Percentiles rank a stretch among this genome's conserved stretches.
Evolutionary conservation across 352 stramenopile genomes (phyloP).

Genomic region (Phytophthora pluvialis): DNA sequence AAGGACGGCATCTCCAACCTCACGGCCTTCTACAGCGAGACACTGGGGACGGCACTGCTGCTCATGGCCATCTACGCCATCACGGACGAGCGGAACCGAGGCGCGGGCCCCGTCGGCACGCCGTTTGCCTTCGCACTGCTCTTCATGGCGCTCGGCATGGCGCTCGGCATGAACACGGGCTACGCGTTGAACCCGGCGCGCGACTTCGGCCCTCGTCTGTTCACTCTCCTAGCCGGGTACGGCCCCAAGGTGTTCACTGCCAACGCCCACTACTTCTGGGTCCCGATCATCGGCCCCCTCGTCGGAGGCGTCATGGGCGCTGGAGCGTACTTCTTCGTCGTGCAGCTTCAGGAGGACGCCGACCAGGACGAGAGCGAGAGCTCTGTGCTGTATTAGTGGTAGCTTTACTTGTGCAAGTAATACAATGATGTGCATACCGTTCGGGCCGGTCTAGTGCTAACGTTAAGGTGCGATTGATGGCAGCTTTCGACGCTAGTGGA

Average conservation of each 20-base stretch:
- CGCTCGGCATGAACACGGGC: constrained; percentile 50
- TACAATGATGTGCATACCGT: constrained; percentile 9
- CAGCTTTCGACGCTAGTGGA: constrained; percentile 1
- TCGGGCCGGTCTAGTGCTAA: background rate
- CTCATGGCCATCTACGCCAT: constrained; percentile 62
- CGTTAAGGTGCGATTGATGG: background rate
- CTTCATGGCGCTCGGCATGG: constrained; percentile 64
- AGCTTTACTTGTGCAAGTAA: background rate
- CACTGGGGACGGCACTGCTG: constrained; percentile 55
- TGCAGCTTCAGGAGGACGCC: constrained; percentile 55
- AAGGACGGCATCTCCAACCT: constrained; percentile 40
- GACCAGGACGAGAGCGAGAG: constrained; percentile 17
- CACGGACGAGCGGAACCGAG: constrained; percentile 50
- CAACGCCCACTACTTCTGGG: constrained; percentile 63
- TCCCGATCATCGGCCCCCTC: constrained; percentile 53
- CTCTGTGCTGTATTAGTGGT: constrained; percentile 14
- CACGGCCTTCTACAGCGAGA: constrained; percentile 61
- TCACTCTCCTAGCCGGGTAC: constrained; percentile 57
- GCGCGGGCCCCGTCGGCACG: constrained; percentile 36
- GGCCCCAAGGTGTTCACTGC: constrained; percentile 57
- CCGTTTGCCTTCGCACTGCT: constrained; percentile 55
- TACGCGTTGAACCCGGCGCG: constrained; percentile 51
- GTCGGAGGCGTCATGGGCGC: constrained; percentile 51
- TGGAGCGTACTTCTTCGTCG: constrained; percentile 56
- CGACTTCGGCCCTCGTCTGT: constrained; percentile 50